These are phyloP conservation scores for Fusarium anthophilum DNA, from an alignment of 2,329 filamentous ascomycete genomes.

Conservation along the genomic window DNA sequence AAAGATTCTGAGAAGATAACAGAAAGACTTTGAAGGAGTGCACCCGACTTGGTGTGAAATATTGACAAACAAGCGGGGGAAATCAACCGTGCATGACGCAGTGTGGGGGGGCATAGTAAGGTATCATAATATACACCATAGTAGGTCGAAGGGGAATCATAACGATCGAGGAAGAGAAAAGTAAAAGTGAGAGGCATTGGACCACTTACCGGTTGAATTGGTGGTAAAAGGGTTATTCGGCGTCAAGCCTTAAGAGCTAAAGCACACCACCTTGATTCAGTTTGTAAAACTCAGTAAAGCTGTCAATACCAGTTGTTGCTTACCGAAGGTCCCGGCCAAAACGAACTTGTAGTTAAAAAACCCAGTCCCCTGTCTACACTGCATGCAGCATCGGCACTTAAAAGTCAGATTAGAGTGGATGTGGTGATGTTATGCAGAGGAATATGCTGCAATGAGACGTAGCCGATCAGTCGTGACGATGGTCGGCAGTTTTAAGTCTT, in stretches of 20 bases:
- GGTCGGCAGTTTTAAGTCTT: slow-evolving; percentile 29
- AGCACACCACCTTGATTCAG: background rate
- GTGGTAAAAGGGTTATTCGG: slow-evolving; percentile 15
- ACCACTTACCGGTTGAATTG: slow-evolving; percentile 35
- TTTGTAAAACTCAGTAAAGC: slow-evolving; percentile 12
- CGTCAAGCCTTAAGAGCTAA: slow-evolving; percentile 26
- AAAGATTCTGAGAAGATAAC: slow-evolving; percentile 2
- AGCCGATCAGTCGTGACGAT: slow-evolving; percentile 23
- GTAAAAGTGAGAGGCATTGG: background rate
- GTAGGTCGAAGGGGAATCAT: background rate
- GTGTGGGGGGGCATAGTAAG: slow-evolving; percentile 32
- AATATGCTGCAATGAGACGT: slow-evolving; percentile 36
- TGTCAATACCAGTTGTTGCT: slow-evolving; percentile 23
- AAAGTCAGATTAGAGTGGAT: slow-evolving; percentile 22
- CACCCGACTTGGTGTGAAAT: slow-evolving; percentile 12
- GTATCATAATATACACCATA: slow-evolving; percentile 17
- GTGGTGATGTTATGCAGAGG: slow-evolving; percentile 35
- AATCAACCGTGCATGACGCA: slow-evolving; percentile 27
- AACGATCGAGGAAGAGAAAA: slow-evolving; percentile 1
- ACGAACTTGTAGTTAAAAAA: slow-evolving; percentile 22
- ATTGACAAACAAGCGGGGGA: background rate
- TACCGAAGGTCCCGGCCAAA: slow-evolving; percentile 31
- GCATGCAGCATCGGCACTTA: slow-evolving; percentile 38
- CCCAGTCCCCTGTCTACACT: slow-evolving; percentile 34
- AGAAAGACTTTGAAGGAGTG: background rate